Evolutionary conservation across 805 yeast species (phyloP), one percentile per base, ranked within the genome.

Genomic region (Ogataea allantospora): DNA sequence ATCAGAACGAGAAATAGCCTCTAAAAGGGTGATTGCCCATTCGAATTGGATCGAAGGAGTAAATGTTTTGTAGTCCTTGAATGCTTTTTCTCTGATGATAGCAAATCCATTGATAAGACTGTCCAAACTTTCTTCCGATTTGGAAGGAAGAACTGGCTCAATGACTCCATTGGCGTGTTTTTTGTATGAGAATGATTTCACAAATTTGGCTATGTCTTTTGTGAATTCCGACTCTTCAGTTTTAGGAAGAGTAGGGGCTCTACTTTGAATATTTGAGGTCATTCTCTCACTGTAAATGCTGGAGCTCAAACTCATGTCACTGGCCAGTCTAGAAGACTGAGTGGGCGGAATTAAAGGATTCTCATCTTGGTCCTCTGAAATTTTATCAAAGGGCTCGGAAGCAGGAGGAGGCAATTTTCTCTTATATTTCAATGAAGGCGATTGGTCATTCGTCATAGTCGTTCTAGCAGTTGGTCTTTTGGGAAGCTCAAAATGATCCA

Each of bases 11-110:
- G 60, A 52, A 16, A 70, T 47, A 0, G 79, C 71, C 44, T 73
- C 78, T 15, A 80, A 58, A 20, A 83, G 58, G 11, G 68, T 63
- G 44, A 75, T 71, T n/a, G 85, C 83, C 75, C 82, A 79, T 30
- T 67, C 70, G 40, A 81, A 65, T 58, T 81, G 88, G n/a, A 75
- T 57, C 5, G 55, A 62, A 0, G 81, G 75, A 6, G 75, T 66
- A 43, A 73, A 74, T 9, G 37, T 44, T 32, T 56, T 53, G 38
- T 61, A 63, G 41, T 67, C 70, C 13, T 44, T 47, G 30, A 65
- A 48, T 2, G 70, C 68, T 11, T 45, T 40, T 2, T 62, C 58
- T 38, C 68, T 57, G 4, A 54, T 44, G 4, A 33, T 38, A 11
- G 48, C 49, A 34, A 67, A 67, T n/a, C 57, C 50, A 10, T 34